These are phyloP conservation scores for Leccinum barrowsii DNA, from an alignment of 768 basidiomycete species.

Conservation along the genomic window DNA sequence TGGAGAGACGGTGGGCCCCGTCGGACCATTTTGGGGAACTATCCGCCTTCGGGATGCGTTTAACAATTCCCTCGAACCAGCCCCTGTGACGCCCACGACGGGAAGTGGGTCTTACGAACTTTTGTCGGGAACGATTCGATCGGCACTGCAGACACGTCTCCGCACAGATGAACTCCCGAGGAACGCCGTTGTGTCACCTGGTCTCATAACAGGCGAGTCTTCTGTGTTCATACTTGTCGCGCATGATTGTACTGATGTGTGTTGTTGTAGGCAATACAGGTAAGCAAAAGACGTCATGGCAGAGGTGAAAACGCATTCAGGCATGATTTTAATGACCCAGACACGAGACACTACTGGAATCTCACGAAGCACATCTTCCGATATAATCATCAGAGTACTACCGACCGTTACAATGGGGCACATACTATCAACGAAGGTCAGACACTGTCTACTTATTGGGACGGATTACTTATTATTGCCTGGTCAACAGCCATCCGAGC, in stretches of 20 bases:
- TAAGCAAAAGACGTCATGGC: constrained; percentile 11
- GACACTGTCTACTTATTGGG: background rate
- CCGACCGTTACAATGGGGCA: constrained; percentile 35
- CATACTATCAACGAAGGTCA: constrained; percentile 32
- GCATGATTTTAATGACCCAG: constrained; percentile 21
- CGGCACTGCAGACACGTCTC: no score
- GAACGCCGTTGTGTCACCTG: constrained; percentile 1
- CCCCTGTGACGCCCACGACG: no score
- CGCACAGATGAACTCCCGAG: no score
- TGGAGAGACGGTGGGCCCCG: no score
- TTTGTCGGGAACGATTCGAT: no score
- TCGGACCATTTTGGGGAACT: no score
- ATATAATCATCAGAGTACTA: constrained; percentile 33
- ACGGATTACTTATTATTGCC: constrained; percentile 6
- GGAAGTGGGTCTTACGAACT: no score
- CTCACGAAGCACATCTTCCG: constrained; percentile 46
- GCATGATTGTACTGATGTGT: constrained; percentile 1
- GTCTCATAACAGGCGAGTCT: constrained; percentile 20
- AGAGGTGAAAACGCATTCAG: constrained; percentile 18
- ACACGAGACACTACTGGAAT: constrained; percentile 44
- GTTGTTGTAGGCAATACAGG: constrained; percentile 20
- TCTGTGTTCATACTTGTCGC: background rate
- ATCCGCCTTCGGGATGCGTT: no score
- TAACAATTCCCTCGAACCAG: no score
- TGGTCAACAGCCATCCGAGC: constrained; percentile 24